Conservation (phyloP, 495 filamentous ascomycete species). For the Podospora sp. region DNA sequence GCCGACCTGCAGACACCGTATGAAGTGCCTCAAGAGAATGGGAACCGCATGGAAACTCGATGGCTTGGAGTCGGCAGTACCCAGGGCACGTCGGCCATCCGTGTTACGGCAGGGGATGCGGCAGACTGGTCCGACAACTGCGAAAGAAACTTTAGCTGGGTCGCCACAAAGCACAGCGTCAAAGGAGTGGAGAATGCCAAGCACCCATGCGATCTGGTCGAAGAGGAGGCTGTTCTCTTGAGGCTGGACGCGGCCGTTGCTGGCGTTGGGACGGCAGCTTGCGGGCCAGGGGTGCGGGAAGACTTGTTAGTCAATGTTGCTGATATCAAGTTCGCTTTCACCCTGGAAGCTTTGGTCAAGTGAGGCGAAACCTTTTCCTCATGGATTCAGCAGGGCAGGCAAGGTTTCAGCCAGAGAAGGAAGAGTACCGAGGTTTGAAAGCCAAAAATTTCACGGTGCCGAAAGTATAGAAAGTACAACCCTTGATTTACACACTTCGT, state of each 20-base stretch:
- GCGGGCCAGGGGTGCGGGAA: constrained; percentile 60
- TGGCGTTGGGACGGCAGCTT: constrained; percentile 62
- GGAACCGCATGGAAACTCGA: constrained; percentile 60
- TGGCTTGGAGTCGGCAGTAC: constrained; percentile 36
- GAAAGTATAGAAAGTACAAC: no score
- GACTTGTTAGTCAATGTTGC: constrained; percentile 39
- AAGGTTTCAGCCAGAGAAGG: no score
- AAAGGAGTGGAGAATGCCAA: constrained; percentile 53
- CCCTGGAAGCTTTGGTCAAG: constrained; percentile 19
- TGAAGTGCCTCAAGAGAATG: constrained; percentile 65
- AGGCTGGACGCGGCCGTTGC: constrained; percentile 59
- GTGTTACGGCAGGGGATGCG: constrained; percentile 23
- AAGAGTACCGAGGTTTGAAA: no score
- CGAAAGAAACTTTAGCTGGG: constrained; percentile 53
- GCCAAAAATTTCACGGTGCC: no score
- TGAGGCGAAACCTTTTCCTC: not conserved
- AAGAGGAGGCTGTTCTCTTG: constrained; percentile 53
- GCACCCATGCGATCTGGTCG: constrained; percentile 61
- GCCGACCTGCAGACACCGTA: constrained; percentile 57
- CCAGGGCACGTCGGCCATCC: constrained; percentile 8
- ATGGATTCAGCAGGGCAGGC: no score
- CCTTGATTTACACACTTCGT: no score
- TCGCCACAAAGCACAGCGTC: constrained; percentile 52
- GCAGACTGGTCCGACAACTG: constrained; percentile 18
- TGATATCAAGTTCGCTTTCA: constrained; percentile 33